phyloP scores from a whole-genome alignment of 179 eudicot genomes.

The Vitellaria paradoxa region DNA sequence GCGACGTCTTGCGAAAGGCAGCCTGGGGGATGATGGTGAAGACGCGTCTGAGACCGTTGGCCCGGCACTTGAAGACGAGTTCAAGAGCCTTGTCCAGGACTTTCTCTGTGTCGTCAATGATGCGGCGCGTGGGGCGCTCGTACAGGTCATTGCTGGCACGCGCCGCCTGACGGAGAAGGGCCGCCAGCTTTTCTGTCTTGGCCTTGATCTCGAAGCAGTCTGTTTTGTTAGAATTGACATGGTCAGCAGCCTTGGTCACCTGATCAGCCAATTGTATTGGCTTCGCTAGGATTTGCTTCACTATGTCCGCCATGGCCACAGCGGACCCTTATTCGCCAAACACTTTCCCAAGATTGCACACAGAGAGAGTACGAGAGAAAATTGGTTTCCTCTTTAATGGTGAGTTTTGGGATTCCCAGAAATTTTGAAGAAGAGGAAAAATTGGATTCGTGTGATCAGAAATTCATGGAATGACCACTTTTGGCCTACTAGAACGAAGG shows the following conservation, averaged over 20 bases:
- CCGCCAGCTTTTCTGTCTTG: conserved; percentile 40
- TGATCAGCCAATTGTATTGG: conserved; percentile 51
- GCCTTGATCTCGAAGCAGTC: conserved; percentile 43
- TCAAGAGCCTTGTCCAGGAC: conserved; percentile 47
- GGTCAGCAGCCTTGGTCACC: conserved; percentile 44
- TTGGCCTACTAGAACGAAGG: background rate
- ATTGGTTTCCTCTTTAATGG: background rate
- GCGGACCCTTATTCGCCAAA: background rate
- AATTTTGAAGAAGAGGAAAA: background rate
- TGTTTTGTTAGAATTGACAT: conserved; percentile 33
- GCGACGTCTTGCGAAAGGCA: conserved; percentile 36
- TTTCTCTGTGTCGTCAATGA: conserved; percentile 48
- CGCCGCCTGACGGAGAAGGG: conserved; percentile 56
- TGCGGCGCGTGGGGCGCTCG: conserved; percentile 60
- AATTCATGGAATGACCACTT: background rate
- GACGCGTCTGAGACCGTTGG: conserved; percentile 47
- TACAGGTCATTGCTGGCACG: conserved; percentile 47
- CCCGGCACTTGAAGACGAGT: conserved; percentile 47
- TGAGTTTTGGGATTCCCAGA: background rate
- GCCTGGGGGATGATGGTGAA: conserved; percentile 55
- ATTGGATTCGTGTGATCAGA: background rate
- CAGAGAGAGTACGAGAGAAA: background rate
- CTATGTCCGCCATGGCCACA: conserved; percentile 24
- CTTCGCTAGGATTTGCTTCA: conserved; percentile 44
- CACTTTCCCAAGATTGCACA: background rate